A percentile compares a stretch with the other conserved stretches of the same genome.
phyloP scores from a whole-genome alignment of 73 alveolate species.

The Symbiodinium natans region DNA sequence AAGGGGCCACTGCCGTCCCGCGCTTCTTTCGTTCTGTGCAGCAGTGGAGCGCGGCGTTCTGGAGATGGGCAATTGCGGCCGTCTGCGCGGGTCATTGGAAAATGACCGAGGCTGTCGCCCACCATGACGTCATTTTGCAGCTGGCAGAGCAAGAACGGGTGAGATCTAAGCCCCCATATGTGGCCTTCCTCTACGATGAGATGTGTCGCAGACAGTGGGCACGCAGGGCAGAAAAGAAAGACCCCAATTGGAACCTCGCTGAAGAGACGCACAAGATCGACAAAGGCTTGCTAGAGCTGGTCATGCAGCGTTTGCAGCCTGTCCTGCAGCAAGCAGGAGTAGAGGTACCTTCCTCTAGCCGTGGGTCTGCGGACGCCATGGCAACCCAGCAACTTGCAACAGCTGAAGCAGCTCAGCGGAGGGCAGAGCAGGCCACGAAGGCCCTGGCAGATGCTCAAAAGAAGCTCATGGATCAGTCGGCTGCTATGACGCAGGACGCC shows the following conservation, averaged over 20 bases:
- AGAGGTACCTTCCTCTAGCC: neutral
- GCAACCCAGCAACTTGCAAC: slow-evolving; percentile 7
- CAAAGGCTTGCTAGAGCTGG: slow-evolving; percentile 34
- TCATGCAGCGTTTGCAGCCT: neutral
- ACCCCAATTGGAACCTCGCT: neutral
- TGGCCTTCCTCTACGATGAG: slow-evolving; percentile 51
- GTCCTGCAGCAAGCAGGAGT: neutral
- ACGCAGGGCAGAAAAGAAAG: neutral
- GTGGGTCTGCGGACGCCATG: no score
- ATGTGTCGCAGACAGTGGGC: slow-evolving; percentile 31
- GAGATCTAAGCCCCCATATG: neutral
- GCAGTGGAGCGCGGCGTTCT: slow-evolving; percentile 53
- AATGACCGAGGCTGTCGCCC: slow-evolving; percentile 33
- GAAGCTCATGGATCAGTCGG: neutral
- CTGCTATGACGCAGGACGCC: neutral
- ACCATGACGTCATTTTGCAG: slow-evolving; percentile 6
- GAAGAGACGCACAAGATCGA: slow-evolving; percentile 15
- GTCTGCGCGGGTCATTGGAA: slow-evolving; percentile 41
- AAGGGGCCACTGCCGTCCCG: slow-evolving; percentile 35
- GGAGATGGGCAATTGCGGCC: slow-evolving; percentile 55
- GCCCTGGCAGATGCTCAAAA: neutral
- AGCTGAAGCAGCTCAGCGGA: slow-evolving; percentile 37
- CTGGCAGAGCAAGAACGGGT: slow-evolving; percentile 29
- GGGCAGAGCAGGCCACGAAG: slow-evolving; percentile 19
- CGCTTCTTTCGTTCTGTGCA: slow-evolving; percentile 31